Evolutionary conservation across 345 rosid species (phyloP).

Genomic region (Excoecaria agallocha): DNA sequence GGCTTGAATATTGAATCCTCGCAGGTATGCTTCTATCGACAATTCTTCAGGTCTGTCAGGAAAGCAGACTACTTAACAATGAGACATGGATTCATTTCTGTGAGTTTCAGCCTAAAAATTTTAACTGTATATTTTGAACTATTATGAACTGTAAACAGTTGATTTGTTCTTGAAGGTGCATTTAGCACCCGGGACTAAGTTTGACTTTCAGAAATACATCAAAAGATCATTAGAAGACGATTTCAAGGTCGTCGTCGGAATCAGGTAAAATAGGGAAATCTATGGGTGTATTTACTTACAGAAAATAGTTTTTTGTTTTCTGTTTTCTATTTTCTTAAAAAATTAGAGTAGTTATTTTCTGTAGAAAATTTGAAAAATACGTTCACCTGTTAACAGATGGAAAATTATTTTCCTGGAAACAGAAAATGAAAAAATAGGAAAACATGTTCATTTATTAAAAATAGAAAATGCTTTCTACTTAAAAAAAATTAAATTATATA

Average conservation of each 20-base stretch:
- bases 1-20: constrained; percentile 6
- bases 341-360: too few relatives aligned
- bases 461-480: too few relatives aligned
- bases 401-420: too few relatives aligned
- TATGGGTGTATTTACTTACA: too few relatives aligned
- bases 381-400: too few relatives aligned
- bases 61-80: constrained; percentile 77
- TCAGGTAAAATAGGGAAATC: constrained; percentile 48
- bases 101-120: constrained; percentile 35
- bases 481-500: too few relatives aligned
- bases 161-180: constrained; percentile 57
- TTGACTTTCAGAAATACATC: constrained; percentile 89
- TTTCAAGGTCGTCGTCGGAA: constrained; percentile 92
- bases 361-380: too few relatives aligned
- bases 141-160: constrained; percentile 4
- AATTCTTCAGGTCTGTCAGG: constrained; percentile 72
- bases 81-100: constrained; percentile 85
- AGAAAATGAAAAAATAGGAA: too few relatives aligned
- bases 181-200: constrained; percentile 77
- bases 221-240: constrained; percentile 90
- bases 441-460: too few relatives aligned
- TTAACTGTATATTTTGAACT: neutral
- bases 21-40: constrained; percentile 83
- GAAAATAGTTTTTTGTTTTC: too few relatives aligned
- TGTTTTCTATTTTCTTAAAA: too few relatives aligned